A percentile compares a stretch with the other conserved stretches of the same genome.
Evolutionary conservation across 495 filamentous ascomycete species (phyloP).

Genomic region (Aspergillus leporis): DNA sequence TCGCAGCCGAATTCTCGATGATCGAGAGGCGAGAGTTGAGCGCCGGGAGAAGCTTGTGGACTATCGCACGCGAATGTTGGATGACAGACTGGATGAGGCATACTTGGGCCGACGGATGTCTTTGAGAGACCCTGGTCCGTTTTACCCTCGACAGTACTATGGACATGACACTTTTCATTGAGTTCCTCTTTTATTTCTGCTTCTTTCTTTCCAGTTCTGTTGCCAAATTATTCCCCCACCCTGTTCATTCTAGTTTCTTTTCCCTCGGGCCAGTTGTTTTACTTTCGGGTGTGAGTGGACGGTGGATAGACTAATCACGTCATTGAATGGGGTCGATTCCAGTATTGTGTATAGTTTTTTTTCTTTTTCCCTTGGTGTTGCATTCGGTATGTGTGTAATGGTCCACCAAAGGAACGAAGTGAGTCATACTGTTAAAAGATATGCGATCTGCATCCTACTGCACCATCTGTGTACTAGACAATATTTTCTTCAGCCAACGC

Average conservation of each 20-base stretch:
- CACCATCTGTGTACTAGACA: not conserved
- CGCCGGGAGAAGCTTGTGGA: slow-evolving; percentile 27
- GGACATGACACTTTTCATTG: slow-evolving; percentile 10
- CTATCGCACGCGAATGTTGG: slow-evolving; percentile 22
- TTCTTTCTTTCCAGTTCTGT: not conserved
- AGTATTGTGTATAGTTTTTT: not conserved
- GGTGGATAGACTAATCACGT: slow-evolving; percentile 15
- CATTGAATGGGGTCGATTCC: slow-evolving; percentile 4
- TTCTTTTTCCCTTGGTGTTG: not conserved
- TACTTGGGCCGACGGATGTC: slow-evolving; percentile 18
- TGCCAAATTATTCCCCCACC: not conserved
- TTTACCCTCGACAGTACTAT: slow-evolving; percentile 22
- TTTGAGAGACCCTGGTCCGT: slow-evolving; percentile 15
- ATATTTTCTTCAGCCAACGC: not conserved
- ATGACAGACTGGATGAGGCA: slow-evolving; percentile 25
- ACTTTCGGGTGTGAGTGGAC: slow-evolving; percentile 12
- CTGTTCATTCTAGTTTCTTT: slow-evolving; percentile 2
- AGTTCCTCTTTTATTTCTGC: not conserved
- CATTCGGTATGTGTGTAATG: not conserved
- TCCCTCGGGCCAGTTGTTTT: not conserved
- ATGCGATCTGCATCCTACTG: not conserved
- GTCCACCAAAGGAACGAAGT: not conserved
- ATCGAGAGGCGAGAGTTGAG: slow-evolving; percentile 31
- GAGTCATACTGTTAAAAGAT: not conserved
- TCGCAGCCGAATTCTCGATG: slow-evolving; percentile 31